Conservation (phyloP, 1,139 yeast species). For the Saccharomyces uvarum region DNA sequence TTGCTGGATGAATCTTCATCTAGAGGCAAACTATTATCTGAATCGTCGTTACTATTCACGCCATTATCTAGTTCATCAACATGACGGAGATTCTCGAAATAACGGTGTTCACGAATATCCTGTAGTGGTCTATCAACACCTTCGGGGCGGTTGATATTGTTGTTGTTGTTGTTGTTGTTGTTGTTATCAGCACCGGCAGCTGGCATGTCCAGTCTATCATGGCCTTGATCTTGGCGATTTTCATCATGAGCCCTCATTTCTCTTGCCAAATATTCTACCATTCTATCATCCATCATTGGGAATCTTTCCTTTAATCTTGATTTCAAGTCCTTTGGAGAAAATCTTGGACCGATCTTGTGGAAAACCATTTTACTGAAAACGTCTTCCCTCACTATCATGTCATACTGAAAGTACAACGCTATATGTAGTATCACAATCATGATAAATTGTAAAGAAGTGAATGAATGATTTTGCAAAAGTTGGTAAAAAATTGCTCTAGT, state of each 20-base stretch:
- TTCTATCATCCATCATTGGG: slow-evolving; percentile 29
- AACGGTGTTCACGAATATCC: not conserved
- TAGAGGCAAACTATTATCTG: not conserved
- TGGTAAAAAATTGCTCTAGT: slow-evolving; percentile 10
- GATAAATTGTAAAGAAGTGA: slow-evolving; percentile 24
- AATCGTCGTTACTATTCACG: not conserved
- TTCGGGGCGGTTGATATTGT: not conserved
- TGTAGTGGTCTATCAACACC: not conserved
- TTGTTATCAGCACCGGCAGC: slow-evolving; percentile 4
- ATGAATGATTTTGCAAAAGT: slow-evolving; percentile 17
- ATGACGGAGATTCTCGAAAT: not conserved
- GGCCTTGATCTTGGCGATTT: slow-evolving; percentile 2
- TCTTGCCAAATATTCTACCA: slow-evolving; percentile 24
- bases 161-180: slow-evolving; percentile 9
- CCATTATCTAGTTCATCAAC: not conserved
- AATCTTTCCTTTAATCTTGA: slow-evolving; percentile 23
- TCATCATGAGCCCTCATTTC: slow-evolving; percentile 17
- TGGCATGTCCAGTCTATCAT: not conserved
- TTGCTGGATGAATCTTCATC: not conserved
- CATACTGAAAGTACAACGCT: slow-evolving; percentile 53
- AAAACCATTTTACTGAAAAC: slow-evolving; percentile 52
- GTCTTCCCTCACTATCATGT: slow-evolving; percentile 65
- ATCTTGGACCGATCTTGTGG: slow-evolving; percentile 52
- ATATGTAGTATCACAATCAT: slow-evolving; percentile 39
- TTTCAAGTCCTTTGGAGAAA: slow-evolving; percentile 32